A percentile compares a stretch with the other conserved stretches of the same genome.
These are phyloP conservation scores for Xerocomus brunneocitrinus DNA, from an alignment of 768 basidiomycete genomes.

Conservation along the genomic window DNA sequence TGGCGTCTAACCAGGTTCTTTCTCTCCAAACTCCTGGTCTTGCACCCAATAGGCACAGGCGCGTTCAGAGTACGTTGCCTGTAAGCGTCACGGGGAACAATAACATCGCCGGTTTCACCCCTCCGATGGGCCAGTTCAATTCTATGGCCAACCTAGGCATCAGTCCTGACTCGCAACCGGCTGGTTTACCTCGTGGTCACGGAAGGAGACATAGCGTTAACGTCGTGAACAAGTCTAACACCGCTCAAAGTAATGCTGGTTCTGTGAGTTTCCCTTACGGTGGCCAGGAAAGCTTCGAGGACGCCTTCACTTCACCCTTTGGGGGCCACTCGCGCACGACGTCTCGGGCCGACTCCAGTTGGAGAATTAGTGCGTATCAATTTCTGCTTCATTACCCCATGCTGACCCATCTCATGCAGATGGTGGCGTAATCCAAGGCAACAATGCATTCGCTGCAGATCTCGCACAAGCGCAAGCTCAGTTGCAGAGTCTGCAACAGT, in stretches of 20 bases:
- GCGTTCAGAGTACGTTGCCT: slow-evolving; percentile 83
- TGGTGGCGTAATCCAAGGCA: slow-evolving; percentile 67
- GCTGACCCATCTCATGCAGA: slow-evolving; percentile 38
- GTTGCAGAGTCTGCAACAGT: slow-evolving; percentile 91
- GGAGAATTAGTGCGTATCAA: slow-evolving; percentile 75
- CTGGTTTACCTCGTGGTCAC: slow-evolving; percentile 75
- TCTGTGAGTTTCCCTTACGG: slow-evolving; percentile 49
- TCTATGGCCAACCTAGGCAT: slow-evolving; percentile 48
- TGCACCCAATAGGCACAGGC: slow-evolving; percentile 69
- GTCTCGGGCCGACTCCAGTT: slow-evolving; percentile 76
- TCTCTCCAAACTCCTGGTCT: slow-evolving; percentile 76
- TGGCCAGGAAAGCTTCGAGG: slow-evolving; percentile 69
- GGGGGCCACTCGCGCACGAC: slow-evolving; percentile 71
- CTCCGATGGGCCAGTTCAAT: slow-evolving; percentile 63
- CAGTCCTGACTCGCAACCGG: slow-evolving; percentile 60
- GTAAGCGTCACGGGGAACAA: slow-evolving; percentile 46
- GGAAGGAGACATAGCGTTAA: slow-evolving; percentile 90
- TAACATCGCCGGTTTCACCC: slow-evolving; percentile 28
- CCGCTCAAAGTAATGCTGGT: slow-evolving; percentile 41
- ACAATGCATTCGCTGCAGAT: slow-evolving; percentile 67
- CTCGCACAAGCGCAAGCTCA: slow-evolving; percentile 97
- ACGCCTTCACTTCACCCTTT: slow-evolving; percentile 65
- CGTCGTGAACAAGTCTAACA: slow-evolving; percentile 69
- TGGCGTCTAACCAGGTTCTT: slow-evolving; percentile 82
- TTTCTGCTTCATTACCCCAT: not conserved